Evolutionary conservation across 768 basidiomycete genomes (phyloP), one percentile per base, ranked within the genome.

Genomic region (Lactarius akahatsu): DNA sequence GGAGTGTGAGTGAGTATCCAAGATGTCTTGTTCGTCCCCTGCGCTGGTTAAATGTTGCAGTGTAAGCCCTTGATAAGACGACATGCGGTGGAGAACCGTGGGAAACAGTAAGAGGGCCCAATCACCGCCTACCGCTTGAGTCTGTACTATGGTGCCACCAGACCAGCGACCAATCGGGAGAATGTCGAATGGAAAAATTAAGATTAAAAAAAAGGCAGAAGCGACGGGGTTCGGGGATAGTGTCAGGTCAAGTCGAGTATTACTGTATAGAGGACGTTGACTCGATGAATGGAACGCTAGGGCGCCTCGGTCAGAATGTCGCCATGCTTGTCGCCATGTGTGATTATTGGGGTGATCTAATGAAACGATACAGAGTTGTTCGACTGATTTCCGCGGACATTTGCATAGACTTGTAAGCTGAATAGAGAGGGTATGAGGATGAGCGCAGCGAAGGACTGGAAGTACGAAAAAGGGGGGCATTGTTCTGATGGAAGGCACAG

Each of bases 401-500:
- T 55, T 55, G 15, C 20, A 9, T 20, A n/a, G 28, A 26, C 23
- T 2, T 52, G 26, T 23, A 7, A 52, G 23, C 23, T 26, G 50
- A 50, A 50, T 50, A 50, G 50, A 50, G 47, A 26, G 55, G 18
- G 28, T 32, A 10, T 20, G 18, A 20, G n/a, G 20, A 16, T 52
- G 50, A 26, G 50, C 2, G 30, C 4, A 20, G 2, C 30, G 30
- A n/a, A 56, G 28, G 11, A 57, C 16, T 36, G 3, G 13, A 30
- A 23, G 43, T 32, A 55, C 62, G 40, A 34, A 67, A 67, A 63
- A 38, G 62, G 66, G 28, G 41, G 26, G 40, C 10, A 1, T 67
- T 67, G 66, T 67, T 67, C 66, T 67, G 66, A 67, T 67, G 32
- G 52, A 56, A 67, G 40, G n/a, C n/a, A n/a, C n/a, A n/a, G n/a